Conservation (phyloP, 2,329 filamentous ascomycete species). For the Colletotrichum endophyticum region DNA sequence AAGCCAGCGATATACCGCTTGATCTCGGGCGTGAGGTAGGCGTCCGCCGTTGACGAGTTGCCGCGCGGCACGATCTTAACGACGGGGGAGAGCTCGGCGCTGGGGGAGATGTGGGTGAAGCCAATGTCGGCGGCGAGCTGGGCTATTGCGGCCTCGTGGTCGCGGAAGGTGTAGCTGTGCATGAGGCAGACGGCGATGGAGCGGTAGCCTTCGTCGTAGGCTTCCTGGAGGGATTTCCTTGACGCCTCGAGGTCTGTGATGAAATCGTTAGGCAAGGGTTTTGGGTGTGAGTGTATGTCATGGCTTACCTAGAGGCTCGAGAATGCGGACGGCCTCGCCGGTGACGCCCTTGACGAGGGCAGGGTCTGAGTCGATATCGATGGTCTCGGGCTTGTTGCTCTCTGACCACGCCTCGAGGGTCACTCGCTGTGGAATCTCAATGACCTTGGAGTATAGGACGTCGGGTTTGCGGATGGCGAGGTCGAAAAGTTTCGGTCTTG, state of each 20-base stretch:
- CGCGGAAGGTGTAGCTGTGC: conserved; percentile 74
- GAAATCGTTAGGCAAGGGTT: not conserved
- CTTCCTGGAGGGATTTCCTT: conserved; percentile 57
- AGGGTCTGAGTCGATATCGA: conserved; percentile 11
- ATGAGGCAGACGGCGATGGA: conserved; percentile 75
- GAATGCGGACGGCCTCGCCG: conserved; percentile 70
- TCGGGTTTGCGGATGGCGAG: conserved; percentile 72
- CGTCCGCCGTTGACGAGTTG: conserved; percentile 79
- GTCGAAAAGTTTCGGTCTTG: conserved; percentile 75
- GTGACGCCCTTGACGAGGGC: conserved; percentile 61
- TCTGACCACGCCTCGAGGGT: conserved; percentile 61
- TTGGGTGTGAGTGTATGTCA: rapidly evolving
- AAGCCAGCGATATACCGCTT: conserved; percentile 67
- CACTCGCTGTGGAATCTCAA: conserved; percentile 78
- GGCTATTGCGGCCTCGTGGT: conserved; percentile 53
- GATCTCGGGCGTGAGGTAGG: conserved; percentile 77
- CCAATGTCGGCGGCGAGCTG: conserved; percentile 42
- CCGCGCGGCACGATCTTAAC: conserved; percentile 77
- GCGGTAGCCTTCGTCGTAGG: conserved; percentile 65
- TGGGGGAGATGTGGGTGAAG: conserved; percentile 67
- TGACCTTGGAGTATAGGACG: conserved; percentile 71
- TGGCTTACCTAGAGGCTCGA: conserved; percentile 53
- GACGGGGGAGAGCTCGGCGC: conserved; percentile 58
- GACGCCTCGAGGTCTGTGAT: conserved; percentile 51
- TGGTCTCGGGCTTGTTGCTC: conserved; percentile 7